Evolutionary conservation across 2,329 filamentous ascomycete genomes (phyloP).

Genomic region (Aspergillus costaricaensis): DNA sequence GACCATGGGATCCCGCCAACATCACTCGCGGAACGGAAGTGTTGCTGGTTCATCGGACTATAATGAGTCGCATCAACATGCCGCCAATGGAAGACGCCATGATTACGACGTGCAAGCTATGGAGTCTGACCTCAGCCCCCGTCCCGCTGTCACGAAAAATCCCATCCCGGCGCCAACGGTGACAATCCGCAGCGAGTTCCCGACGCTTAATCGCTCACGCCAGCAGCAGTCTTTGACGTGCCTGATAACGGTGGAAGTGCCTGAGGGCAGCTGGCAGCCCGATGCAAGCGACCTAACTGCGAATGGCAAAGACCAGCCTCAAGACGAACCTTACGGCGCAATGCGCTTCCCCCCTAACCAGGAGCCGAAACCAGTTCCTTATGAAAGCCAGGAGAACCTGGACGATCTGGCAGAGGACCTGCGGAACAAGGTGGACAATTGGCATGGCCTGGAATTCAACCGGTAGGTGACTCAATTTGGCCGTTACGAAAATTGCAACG

Average conservation of each 20-base stretch:
- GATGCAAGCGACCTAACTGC: slow-evolving; percentile 75
- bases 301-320: slow-evolving; percentile 50
- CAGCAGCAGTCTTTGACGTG: slow-evolving; percentile 96
- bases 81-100: slow-evolving; percentile 69
- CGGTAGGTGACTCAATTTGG: slow-evolving; percentile 53
- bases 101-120: slow-evolving; percentile 97
- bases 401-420: slow-evolving; percentile 85
- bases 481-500: background rate
- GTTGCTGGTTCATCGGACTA: slow-evolving; percentile 77
- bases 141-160: slow-evolving; percentile 68
- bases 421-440: slow-evolving; percentile 89
- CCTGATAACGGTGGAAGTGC: slow-evolving; percentile 88
- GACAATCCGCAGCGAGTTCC: slow-evolving; percentile 95
- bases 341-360: slow-evolving; percentile 47
- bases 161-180: slow-evolving; percentile 88
- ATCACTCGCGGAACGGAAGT: slow-evolving; percentile 76
- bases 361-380: slow-evolving; percentile 64
- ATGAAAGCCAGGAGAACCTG: slow-evolving; percentile 73
- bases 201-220: slow-evolving; percentile 85
- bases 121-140: slow-evolving; percentile 79
- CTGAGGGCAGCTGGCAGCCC: slow-evolving; percentile 86
- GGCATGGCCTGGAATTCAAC: slow-evolving; percentile 93
- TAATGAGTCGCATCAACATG: slow-evolving; percentile 67
- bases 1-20: slow-evolving; percentile 39
- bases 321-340: slow-evolving; percentile 57